Evolutionary conservation across 75 land plant species (phyloP).

Genomic region (Pinus tabuliformis): DNA sequence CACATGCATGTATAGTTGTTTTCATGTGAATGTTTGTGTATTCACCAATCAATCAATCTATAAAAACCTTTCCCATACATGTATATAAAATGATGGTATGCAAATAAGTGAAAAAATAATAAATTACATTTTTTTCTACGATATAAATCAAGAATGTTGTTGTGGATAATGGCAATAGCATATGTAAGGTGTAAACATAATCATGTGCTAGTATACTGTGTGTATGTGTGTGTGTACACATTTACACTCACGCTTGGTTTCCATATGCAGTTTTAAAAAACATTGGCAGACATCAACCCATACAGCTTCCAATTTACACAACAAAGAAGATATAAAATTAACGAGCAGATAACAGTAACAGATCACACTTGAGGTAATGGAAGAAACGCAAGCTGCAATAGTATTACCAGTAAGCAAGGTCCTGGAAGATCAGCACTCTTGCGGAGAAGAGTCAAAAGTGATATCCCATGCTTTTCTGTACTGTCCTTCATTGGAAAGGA

Average conservation of each 20-base stretch:
- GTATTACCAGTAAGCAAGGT: slow-evolving; percentile 81
- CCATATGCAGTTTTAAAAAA: neutral
- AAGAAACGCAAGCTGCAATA: neutral
- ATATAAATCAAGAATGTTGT: too few species aligned
- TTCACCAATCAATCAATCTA: too few species aligned
- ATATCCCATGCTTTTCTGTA: slow-evolving; percentile 93
- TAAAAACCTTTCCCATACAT: too few species aligned
- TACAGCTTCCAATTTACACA: neutral
- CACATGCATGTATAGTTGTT: too few species aligned
- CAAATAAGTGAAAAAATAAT: too few species aligned
- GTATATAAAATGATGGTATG: too few species aligned
- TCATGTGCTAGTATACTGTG: too few species aligned
- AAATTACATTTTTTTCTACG: too few species aligned
- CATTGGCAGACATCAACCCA: neutral
- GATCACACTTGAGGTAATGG: neutral
- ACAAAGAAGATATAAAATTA: neutral
- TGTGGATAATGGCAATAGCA: too few species aligned
- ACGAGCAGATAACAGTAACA: neutral
- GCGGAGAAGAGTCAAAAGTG: slow-evolving; percentile 87
- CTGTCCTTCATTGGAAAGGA: slow-evolving; percentile 68
- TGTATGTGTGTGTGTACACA: neutral
- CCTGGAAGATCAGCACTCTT: slow-evolving; percentile 69
- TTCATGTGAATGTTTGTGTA: too few species aligned
- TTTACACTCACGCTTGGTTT: neutral
- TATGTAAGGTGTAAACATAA: too few species aligned